A percentile compares a stretch with the other conserved stretches of the same genome.
These are phyloP conservation scores for Teunomyces panamensis DNA, from an alignment of 805 yeast species.

Conservation along the genomic window DNA sequence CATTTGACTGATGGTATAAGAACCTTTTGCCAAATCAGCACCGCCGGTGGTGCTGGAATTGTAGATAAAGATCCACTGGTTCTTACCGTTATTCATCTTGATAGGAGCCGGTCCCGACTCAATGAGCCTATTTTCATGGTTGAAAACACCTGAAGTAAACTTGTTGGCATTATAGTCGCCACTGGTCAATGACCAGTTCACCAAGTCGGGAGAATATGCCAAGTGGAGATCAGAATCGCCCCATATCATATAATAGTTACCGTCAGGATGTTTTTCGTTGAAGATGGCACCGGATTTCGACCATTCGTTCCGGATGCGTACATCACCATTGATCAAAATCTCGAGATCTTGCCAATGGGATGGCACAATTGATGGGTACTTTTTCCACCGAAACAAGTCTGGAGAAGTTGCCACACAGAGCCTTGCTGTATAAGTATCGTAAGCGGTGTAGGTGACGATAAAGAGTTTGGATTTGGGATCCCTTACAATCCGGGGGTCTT, in stretches of 20 bases:
- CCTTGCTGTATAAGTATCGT: slow-evolving; percentile 31
- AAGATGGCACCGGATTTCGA: slow-evolving; percentile 43
- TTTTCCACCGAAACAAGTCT: slow-evolving; percentile 37
- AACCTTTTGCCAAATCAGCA: slow-evolving; percentile 23
- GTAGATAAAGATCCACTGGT: slow-evolving; percentile 37
- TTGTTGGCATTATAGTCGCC: slow-evolving; percentile 16
- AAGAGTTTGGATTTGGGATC: slow-evolving; percentile 34
- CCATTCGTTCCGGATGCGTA: slow-evolving; percentile 32
- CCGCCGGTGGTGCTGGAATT: slow-evolving; percentile 40
- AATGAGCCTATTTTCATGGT: slow-evolving; percentile 34
- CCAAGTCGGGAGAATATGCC: slow-evolving; percentile 33
- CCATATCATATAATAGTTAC: slow-evolving; percentile 42
- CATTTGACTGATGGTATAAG: slow-evolving; percentile 40
- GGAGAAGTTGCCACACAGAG: slow-evolving; percentile 38
- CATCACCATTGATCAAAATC: slow-evolving; percentile 19
- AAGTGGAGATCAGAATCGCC: slow-evolving; percentile 40
- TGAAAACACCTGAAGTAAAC: slow-evolving; percentile 27
- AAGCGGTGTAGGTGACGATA: slow-evolving; percentile 41
- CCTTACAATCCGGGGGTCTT: slow-evolving; percentile 41
- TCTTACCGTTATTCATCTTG: slow-evolving; percentile 26
- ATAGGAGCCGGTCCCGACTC: slow-evolving; percentile 45
- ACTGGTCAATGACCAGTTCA: slow-evolving; percentile 28
- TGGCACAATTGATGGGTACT: slow-evolving; percentile 33
- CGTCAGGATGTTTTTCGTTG: slow-evolving; percentile 28
- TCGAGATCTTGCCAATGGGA: slow-evolving; percentile 35